These are phyloP conservation scores for Quercus cerris DNA, from an alignment of 306 rosid species.

Conservation along the genomic window DNA sequence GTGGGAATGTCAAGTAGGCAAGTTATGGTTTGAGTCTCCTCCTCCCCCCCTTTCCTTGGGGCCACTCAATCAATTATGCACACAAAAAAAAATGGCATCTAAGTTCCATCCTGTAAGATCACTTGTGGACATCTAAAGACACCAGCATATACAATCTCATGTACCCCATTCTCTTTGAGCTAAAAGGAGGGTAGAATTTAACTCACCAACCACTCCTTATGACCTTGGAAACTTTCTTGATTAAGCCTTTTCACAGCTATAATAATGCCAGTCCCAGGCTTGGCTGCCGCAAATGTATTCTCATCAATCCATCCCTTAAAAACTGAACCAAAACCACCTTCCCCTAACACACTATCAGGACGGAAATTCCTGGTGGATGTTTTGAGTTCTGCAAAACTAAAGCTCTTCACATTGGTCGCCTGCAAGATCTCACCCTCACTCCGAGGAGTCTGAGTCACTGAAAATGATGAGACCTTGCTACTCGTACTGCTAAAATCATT, in stretches of 20 bases:
- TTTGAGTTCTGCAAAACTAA: slow-evolving; percentile 30
- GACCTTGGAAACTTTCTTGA: slow-evolving; percentile 55
- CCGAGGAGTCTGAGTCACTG: slow-evolving; percentile 22
- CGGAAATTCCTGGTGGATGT: slow-evolving; percentile 75
- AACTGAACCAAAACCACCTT: slow-evolving; percentile 68
- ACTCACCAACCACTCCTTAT: slow-evolving; percentile 76
- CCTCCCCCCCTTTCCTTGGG: too few relatives aligned
- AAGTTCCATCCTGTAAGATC: neutral
- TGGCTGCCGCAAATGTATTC: slow-evolving; percentile 42
- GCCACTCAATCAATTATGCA: too few relatives aligned
- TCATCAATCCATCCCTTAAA: slow-evolving; percentile 77
- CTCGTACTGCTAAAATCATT: slow-evolving; percentile 22
- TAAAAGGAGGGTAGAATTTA: neutral
- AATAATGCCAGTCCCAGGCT: slow-evolving; percentile 58
- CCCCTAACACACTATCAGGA: slow-evolving; percentile 58
- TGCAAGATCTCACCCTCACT: slow-evolving; percentile 50
- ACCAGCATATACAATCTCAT: neutral
- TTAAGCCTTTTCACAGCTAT: slow-evolving; percentile 69
- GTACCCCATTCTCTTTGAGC: neutral
- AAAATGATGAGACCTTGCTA: slow-evolving; percentile 27
- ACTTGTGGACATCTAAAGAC: neutral
- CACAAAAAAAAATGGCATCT: too few relatives aligned
- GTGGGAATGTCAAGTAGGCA: neutral
- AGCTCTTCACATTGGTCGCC: slow-evolving; percentile 33
- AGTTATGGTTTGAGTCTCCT: neutral